These are phyloP conservation scores for Lathyrus aphaca DNA, from an alignment of 306 rosid species.

Conservation along the genomic window DNA sequence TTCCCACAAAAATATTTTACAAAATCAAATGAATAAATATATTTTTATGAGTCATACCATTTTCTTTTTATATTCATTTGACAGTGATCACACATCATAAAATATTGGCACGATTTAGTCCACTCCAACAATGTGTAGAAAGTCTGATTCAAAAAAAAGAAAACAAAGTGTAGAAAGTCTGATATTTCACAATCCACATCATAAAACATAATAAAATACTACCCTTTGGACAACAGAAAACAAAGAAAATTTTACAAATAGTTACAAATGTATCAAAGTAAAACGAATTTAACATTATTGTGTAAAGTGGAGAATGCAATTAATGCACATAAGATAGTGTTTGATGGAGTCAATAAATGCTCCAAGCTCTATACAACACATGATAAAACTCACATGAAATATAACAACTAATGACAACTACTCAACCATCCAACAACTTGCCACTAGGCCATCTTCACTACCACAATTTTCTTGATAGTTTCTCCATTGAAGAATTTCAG, in stretches of 20 bases:
- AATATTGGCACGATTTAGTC: neutral
- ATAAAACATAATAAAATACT: neutral
- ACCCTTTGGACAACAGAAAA: neutral
- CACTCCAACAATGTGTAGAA: neutral
- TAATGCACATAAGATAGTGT: neutral
- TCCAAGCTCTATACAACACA: neutral
- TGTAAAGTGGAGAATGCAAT: neutral
- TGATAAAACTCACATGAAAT: neutral
- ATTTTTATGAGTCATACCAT: too few relatives aligned
- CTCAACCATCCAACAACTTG: neutral
- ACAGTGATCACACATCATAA: neutral
- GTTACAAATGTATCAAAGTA: neutral
- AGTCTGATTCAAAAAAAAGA: neutral
- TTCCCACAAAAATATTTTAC: too few relatives aligned
- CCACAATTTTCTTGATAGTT: neutral
- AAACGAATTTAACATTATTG: neutral
- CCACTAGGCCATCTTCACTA: neutral
- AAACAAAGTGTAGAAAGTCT: neutral
- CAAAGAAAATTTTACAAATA: neutral
- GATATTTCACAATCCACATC: neutral
- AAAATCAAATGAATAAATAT: too few relatives aligned
- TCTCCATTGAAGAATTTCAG: neutral
- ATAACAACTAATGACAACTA: conserved; percentile 5
- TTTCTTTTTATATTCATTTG: neutral
- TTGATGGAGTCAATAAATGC: neutral